Evolutionary conservation across 148 eudicot species (phyloP), one percentile per base, ranked within the genome.

Genomic region (Fagopyrum tataricum): DNA sequence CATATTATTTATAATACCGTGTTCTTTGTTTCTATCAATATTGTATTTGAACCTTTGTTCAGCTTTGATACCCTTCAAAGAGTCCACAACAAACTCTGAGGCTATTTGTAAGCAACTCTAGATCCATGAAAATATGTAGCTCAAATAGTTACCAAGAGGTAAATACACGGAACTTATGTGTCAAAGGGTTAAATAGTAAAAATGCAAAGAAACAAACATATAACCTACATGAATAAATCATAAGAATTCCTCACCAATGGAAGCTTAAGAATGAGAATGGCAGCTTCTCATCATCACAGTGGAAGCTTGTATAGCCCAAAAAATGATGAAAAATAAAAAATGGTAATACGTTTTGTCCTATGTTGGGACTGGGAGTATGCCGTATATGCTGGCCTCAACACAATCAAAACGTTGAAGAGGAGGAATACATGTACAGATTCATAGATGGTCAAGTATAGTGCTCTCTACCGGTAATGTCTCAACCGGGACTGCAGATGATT

Each of bases 221-320:
- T 64, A 64, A 39, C 17, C 44, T 64, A 64, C 69, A 64, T 64
- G 18, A 64, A 64, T 64, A 64, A 59, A 59, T 59, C 40, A 24
- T 59, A 59, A 64, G 39, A 64, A 37, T 64, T 13, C 44, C 69
- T 64, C 69, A 64, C 6, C 69, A 64, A 64, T 64, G 44, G 69
- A 64, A 64, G 39, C 67, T 61, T 61, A 23, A 24, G 40, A 61
- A 24, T 24, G 67, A 24, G 6, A 15, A 64, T 14, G 69, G 69
- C 69, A 64, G 69, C 69, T 64, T 64, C 69, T 64, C 69, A 64
- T 37, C 69, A 14, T 64, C 69, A 62, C 68, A 64, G 69, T 64
- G 69, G 69, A 64, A 64, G 69, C 44, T 64, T 64, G 44, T 64
- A 64, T 37, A 64, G 0, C 69, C 69, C 7, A 37, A 64, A 64